phyloP scores from a whole-genome alignment of 2,329 filamentous ascomycete species.

The Trichoderma hamatum region DNA sequence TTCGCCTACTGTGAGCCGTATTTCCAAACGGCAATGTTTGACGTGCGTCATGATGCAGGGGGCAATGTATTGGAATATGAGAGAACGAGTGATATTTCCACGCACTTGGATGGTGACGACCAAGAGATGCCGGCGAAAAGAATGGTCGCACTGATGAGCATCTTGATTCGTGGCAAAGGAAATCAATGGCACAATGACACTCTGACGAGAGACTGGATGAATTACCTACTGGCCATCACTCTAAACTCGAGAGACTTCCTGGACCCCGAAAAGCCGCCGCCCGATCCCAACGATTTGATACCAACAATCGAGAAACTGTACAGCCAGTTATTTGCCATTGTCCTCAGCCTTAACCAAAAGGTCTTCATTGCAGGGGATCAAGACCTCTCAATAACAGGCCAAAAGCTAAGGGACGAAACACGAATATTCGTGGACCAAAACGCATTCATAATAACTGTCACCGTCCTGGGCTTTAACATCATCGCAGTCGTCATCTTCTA shows the following conservation, averaged over 20 bases:
- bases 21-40: conserved; percentile 41
- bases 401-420: conserved; percentile 33
- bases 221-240: conserved; percentile 46
- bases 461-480: conserved; percentile 49
- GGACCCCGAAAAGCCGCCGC: conserved; percentile 33
- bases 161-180: not conserved
- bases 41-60: conserved; percentile 36
- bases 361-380: conserved; percentile 39
- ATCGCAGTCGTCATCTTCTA: conserved; percentile 51
- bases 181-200: conserved; percentile 53
- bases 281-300: conserved; percentile 30
- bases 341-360: conserved; percentile 47
- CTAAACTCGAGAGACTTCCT: conserved; percentile 38
- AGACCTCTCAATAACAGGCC: conserved; percentile 23
- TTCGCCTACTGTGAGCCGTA: conserved; percentile 35
- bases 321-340: conserved; percentile 31
- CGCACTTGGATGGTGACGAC: conserved; percentile 29
- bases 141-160: not conserved
- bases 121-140: not conserved
- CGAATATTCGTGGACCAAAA: conserved; percentile 53
- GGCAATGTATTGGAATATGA: conserved; percentile 35
- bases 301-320: conserved; percentile 32
- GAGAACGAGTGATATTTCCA: conserved; percentile 24
- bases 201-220: conserved; percentile 48
- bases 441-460: conserved; percentile 50